A percentile compares a stretch with the other conserved stretches of the same genome.
Conservation (phyloP, 2,329 filamentous ascomycete genomes). For the Fusarium udum region DNA sequence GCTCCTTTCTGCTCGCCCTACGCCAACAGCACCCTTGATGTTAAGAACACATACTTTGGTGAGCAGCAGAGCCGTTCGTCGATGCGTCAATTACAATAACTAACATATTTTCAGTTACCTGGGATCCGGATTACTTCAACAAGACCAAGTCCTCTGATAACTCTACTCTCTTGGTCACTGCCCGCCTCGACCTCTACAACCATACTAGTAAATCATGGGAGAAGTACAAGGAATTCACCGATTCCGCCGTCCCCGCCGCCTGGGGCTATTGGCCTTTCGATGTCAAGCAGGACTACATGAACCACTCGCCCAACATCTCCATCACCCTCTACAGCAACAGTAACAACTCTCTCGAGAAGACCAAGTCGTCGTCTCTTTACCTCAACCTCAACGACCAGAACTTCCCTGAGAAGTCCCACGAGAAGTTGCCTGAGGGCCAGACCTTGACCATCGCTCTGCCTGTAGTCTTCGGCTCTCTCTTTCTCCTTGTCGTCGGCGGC, state of each 20-base stretch:
- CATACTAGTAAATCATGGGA: slow-evolving; percentile 49
- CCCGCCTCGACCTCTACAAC: slow-evolving; percentile 56
- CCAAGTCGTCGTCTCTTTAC: slow-evolving; percentile 55
- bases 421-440: slow-evolving; percentile 47
- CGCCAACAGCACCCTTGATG: slow-evolving; percentile 54
- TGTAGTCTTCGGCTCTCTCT: slow-evolving; percentile 57
- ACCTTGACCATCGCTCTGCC: slow-evolving; percentile 65
- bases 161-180: slow-evolving; percentile 44
- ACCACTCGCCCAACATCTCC: slow-evolving; percentile 56
- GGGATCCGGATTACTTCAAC: slow-evolving; percentile 64
- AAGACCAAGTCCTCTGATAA: slow-evolving; percentile 52
- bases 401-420: slow-evolving; percentile 50
- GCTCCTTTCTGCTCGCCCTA: slow-evolving; percentile 64
- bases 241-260: slow-evolving; percentile 47
- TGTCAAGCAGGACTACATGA: slow-evolving; percentile 52
- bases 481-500: slow-evolving; percentile 62
- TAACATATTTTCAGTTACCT: slow-evolving; percentile 57
- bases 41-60: slow-evolving; percentile 63
- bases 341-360: slow-evolving; percentile 47
- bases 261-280: slow-evolving; percentile 61
- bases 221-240: slow-evolving; percentile 49
- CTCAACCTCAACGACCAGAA: slow-evolving; percentile 48
- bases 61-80: slow-evolving; percentile 21
- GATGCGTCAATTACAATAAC: not conserved
- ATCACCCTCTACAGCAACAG: slow-evolving; percentile 55